Evolutionary conservation across 1,139 yeast species (phyloP), one percentile per base, ranked within the genome.

Genomic region (Taphrina wiesneri): DNA sequence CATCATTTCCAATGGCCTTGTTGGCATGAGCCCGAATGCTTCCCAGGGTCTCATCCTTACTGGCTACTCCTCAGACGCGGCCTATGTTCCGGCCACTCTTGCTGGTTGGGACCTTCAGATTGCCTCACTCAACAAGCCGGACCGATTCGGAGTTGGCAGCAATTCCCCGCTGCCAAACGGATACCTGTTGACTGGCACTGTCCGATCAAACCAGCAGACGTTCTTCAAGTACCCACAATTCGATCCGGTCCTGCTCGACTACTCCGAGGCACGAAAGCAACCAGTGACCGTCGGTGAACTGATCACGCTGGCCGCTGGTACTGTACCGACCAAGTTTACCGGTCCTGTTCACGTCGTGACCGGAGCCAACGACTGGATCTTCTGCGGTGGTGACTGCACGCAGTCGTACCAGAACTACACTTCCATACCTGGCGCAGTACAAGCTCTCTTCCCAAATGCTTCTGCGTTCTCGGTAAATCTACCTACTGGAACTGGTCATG

Each of bases 301-400:
- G 21, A 49, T 61, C 60, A 61, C 65, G 11, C 39, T 61, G 28
- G 51, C 49, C 3, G 34, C 59, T 21, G 59, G 59, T 21, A 39
- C 43, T 32, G 51, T 41, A n/a, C 59, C 59, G 11, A 41, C 60
- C 30, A 28, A 19, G 6, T 61, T 61, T 21, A 61, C 65, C 34
- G 65, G 65, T 9, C 60, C 65, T 11, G 65, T 61, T 13, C 51
- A 52, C 25, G 65, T 61, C 30, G 65, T 61, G 32, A 51, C 39
- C 5, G 65, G 65, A 3, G 54, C 53, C 23, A 34, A 52, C 21
- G 65, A 61, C 45, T 52, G 23, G 17, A 61, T 51, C 65, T 61
- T 61, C 43, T 61, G 65, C 41, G 59, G 57, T 25, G 65, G 59
- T 39, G 39, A 61, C 45, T 61, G 65, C 32, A 21, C 59, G 21